Evolutionary conservation across 1,284 basidiomycete species (phyloP), one percentile per base, ranked within the genome.

Genomic region (Melanopsichium pennsylvanicum): DNA sequence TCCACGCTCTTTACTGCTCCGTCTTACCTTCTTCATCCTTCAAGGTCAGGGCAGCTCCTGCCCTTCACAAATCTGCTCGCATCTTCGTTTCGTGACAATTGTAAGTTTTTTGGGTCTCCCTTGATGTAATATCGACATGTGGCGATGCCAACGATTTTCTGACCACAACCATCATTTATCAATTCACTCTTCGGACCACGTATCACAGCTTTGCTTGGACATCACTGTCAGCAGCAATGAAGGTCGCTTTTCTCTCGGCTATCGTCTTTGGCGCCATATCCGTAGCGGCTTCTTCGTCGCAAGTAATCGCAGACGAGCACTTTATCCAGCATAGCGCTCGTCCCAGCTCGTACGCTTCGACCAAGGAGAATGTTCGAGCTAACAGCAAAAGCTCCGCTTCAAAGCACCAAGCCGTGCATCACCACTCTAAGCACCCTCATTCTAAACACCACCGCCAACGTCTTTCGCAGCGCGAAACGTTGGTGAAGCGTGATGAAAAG

Each of bases 181-280:
- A n/a, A n/a, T n/a, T n/a, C 27, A 34, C 32, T 9, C 32, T 34
- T 34, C 12, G n/a, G n/a, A n/a, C n/a, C n/a, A n/a, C n/a, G n/a
- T 34, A n/a, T 29, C 8, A 29, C 27, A 29, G 27, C 25, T 6
- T 5, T 9, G 29, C 15, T 18, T 19, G 32, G n/a, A 13, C 12
- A 22, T 36, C 3, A 9, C 41, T 7, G 15, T 27, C 32, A 8
- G 43, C 25, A 34, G 25, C 29, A 22, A 68, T 68, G 64, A 68
- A 54, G 57, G 47, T 46, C 9, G 51, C 58, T 15, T 37, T 61
- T 6, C 49, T 68, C 33, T 52, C 18, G 34, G 54, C 54, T 16
- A 36, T 68, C n/a, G 64, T 68, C 11, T 68, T 68, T 29, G 64
- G 64, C 29, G 64, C 54, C 25, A 54, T 61, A 41, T 52, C 64